Base-by-base conservation (phyloP, 768 basidiomycete genomes). In the Leccinellum albellum region DNA sequence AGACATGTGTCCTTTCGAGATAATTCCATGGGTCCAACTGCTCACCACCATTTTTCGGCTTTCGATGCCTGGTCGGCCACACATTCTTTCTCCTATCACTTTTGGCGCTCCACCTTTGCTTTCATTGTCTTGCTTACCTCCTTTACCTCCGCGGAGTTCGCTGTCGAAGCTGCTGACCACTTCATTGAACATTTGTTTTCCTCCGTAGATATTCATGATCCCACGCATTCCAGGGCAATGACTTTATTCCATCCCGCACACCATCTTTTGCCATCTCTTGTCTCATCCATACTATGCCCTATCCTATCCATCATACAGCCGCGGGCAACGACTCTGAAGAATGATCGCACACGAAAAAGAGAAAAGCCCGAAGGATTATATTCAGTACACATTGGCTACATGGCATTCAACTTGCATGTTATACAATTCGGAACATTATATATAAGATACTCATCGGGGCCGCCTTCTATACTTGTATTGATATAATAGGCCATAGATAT, bases 231-330 rank as follows among this genome's bases (percentile, higher is more conserved):
- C 15, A 8, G 50, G 33, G 44, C 47, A 12, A 28, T 20, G 32
- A 35, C 37, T 33, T 52, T n/a, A n/a, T n/a, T n/a, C n/a, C n/a
- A n/a, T n/a, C n/a, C n/a, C 29, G 28, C 24, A 10, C 58, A 63
- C 37, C 24, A 65, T 66, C 54, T 65, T 53, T 60, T 6, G 14
- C 47, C 12, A 58, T 60, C 40, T 57, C 46, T 12, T 54, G 24
- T 45, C 33, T 47, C 54, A 62, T 37, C 55, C 51, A 35, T 40
- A 37, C 37, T 48, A 55, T 49, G 13, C 48, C 29, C 35, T 52
- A 37, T 37, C n/a, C 37, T 37, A 37, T 37, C 8, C 37, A 37
- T n/a, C 37, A 4, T n/a, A 37, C n/a, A 37, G 4, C 37, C 37
- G 17, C 37, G 37, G 37, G 37, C 37, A 15, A 49, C 48, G 50